Evolutionary conservation across 148 eudicot species (phyloP).

Genomic region (Camellia japonica): DNA sequence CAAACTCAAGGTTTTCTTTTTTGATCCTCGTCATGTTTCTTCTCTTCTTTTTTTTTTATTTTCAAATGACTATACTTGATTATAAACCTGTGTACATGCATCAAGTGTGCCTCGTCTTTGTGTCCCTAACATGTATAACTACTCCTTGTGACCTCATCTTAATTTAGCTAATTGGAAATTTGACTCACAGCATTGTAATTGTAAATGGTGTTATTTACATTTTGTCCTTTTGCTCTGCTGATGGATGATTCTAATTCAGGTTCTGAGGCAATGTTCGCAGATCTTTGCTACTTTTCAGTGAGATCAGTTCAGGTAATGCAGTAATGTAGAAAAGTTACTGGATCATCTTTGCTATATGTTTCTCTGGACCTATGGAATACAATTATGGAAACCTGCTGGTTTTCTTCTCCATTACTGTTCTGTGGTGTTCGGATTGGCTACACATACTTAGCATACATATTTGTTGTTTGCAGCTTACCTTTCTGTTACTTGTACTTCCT

Average conservation of each 20-base stretch:
- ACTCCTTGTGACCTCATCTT: background rate
- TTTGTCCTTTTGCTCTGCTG: slow-evolving; percentile 8
- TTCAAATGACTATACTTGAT: background rate
- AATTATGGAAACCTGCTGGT: background rate
- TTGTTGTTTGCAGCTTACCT: slow-evolving; percentile 78
- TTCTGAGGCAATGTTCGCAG: slow-evolving; percentile 99
- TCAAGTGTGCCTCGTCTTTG: background rate
- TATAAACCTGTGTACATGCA: background rate
- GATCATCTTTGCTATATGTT: slow-evolving; percentile 4
- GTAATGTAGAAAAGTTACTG: too few relatives aligned
- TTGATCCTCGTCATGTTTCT: background rate
- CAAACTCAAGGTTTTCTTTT: background rate
- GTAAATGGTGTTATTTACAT: background rate
- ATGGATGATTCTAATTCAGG: slow-evolving; percentile 47
- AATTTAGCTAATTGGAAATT: background rate
- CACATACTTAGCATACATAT: slow-evolving; percentile 3
- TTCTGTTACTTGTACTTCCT: slow-evolving; percentile 84
- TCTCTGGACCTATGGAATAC: background rate
- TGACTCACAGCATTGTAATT: background rate
- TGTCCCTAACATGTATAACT: background rate
- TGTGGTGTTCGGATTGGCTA: background rate
- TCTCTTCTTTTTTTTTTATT: background rate
- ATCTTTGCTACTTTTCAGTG: slow-evolving; percentile 95
- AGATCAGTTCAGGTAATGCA: slow-evolving; percentile 89
- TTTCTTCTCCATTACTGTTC: slow-evolving; percentile 9